Evolutionary conservation across 352 stramenopile genomes (phyloP), one percentile per base, ranked within the genome.

Genomic region (Phytophthora agathidicida): DNA sequence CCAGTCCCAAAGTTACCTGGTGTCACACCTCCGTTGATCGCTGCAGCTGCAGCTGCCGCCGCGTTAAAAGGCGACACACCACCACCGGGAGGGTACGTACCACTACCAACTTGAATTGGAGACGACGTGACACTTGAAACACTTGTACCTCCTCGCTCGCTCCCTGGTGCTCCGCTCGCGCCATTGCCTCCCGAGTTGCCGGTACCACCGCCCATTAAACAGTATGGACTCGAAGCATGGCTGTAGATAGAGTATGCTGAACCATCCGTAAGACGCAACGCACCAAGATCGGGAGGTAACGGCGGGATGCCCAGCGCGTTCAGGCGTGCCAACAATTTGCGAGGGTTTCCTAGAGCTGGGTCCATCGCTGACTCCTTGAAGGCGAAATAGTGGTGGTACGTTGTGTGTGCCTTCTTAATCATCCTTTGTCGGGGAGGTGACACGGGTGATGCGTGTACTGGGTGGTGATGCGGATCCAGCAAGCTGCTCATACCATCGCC

Each of bases 271-370:
- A 91, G 73, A 10, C 84, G 84, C 20, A 97, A 45, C 17, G 86
- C 74, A 14, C 94, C 93, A 58, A 98, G 78, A 68, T 96, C 84
- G 24, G 91, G 92, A 11, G 94, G 88, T 22, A 99, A 71, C 11
- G 95, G 91, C 28, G 96, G 96, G 19, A 98, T 92, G 7, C 93
- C 77, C 28, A 99, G 72, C 7, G 91, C 87, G 41, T 93, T 92
- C 22, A 99, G 69, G 42, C 96, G 88, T n/a, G 78, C 92, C 1
- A 97, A 24, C 57, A 94, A 50, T 68, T 98, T 96, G n/a, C 86
- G 76, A 22, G 86, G 73, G 51, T 94, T 91, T 36, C 76, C 71
- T 5, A 96, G 71, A 9, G 86, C 86, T 10, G 86, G 86, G 49
- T 96, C 86, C 53, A 89, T 87, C 7, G 82, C 84, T n/a, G 81